Percentiles rank a stretch among this genome's conserved stretches.
phyloP scores from a whole-genome alignment of 495 filamentous ascomycete genomes.

The Trichoderma orchidacearum region DNA sequence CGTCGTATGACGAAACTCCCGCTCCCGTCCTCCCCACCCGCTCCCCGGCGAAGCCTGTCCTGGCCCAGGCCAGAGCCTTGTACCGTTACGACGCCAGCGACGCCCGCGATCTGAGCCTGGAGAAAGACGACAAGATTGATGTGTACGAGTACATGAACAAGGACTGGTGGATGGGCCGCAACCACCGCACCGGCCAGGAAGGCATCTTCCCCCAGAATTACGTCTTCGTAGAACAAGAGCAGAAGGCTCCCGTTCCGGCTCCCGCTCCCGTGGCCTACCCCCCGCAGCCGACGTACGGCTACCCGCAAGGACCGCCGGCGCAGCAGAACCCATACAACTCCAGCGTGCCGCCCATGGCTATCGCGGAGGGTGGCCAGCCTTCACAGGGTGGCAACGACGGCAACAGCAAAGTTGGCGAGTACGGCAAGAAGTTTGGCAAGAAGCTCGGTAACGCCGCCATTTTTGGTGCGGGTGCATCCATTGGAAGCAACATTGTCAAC shows the following conservation, averaged over 20 bases:
- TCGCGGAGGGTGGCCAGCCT: conserved; percentile 21
- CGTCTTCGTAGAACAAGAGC: conserved; percentile 42
- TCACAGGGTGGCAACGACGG: conserved; percentile 10
- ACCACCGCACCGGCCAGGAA: conserved; percentile 62
- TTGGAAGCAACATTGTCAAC: conserved; percentile 86
- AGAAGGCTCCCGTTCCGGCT: conserved; percentile 10
- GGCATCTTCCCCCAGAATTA: conserved; percentile 88
- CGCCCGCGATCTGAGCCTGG: conserved; percentile 62
- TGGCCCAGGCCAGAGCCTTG: conserved; percentile 64
- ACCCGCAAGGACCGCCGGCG: conserved; percentile 13
- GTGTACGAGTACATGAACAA: conserved; percentile 85
- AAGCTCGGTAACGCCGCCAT: conserved; percentile 65
- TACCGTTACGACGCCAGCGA: conserved; percentile 73
- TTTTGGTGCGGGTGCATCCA: conserved; percentile 77
- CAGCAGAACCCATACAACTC: conserved; percentile 32
- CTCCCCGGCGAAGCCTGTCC: conserved; percentile 42
- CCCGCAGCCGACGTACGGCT: conserved; percentile 1
- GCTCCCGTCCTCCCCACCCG: conserved; percentile 34
- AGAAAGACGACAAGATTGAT: conserved; percentile 60
- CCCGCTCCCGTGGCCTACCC: neutral
- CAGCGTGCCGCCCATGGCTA: conserved; percentile 36
- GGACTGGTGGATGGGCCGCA: conserved; percentile 91
- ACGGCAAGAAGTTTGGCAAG: conserved; percentile 64
- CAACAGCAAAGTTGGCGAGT: conserved; percentile 31
- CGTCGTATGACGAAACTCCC: conserved; percentile 36